A percentile compares a stretch with the other conserved stretches of the same genome.
phyloP scores from a whole-genome alignment of 129 eudicot genomes.

The Deinandra increscens region DNA sequence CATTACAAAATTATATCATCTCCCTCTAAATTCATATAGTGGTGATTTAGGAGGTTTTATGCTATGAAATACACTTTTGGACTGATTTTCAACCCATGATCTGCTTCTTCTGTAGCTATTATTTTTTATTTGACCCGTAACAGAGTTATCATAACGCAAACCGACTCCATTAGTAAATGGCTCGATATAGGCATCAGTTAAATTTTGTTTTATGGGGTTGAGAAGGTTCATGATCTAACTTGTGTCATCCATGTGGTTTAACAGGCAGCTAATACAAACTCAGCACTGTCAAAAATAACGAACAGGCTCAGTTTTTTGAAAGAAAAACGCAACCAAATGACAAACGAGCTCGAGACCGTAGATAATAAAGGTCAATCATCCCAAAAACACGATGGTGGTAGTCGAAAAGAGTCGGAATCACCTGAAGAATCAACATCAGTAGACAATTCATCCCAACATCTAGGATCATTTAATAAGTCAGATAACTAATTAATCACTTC shows the following conservation, averaged over 20 bases:
- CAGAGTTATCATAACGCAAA: no score
- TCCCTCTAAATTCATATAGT: no score
- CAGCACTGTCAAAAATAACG: conserved; percentile 80
- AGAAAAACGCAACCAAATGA: conserved; percentile 61
- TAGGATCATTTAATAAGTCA: conserved; percentile 15
- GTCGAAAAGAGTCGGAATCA: conserved; percentile 12
- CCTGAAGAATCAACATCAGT: conserved; percentile 35
- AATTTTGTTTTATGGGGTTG: neutral
- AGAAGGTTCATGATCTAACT: conserved; percentile 14
- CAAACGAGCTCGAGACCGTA: conserved; percentile 56
- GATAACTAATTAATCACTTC: conserved; percentile 22
- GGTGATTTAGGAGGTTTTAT: no score
- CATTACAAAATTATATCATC: no score
- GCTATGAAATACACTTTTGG: no score
- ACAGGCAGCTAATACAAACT: conserved; percentile 58
- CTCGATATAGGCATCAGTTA: no score
- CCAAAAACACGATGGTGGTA: conserved; percentile 11
- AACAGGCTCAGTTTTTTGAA: conserved; percentile 82
- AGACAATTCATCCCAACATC: conserved; percentile 28
- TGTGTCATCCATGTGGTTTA: neutral
- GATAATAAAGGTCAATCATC: conserved; percentile 47
- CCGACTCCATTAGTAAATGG: no score
- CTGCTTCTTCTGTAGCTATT: no score
- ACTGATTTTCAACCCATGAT: no score
- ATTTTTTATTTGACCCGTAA: no score